Base-by-base conservation (phyloP, 2,329 filamentous ascomycete genomes). In the Colletotrichum cuscutae region DNA sequence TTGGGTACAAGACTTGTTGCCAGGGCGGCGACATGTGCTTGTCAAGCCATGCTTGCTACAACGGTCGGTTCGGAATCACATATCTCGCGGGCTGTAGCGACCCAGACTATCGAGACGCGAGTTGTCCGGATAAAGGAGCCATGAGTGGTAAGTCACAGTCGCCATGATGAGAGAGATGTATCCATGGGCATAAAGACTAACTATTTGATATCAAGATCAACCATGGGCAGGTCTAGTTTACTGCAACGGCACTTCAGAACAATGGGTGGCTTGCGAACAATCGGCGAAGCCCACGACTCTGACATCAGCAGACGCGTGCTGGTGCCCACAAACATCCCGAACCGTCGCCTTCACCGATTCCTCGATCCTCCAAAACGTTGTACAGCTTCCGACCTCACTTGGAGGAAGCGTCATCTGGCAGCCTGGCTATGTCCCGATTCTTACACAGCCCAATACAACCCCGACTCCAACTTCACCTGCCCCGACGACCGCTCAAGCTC, bases 81-180 rank as follows among this genome's bases (percentile, higher is more conserved):
- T 84, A 84, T 49, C 76, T 82, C 19, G 78, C 81, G 4, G 83
- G 81, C 13, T 84, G 82, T 74, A 83, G 79, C 28, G 81, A 84
- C 53, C 71, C 73, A 2, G 65, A 74, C 2, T 83, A 83, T 69
- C 56, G 74, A 15, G 76, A 80, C 59, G 37, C 54, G 4, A 80
- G 73, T 63, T 84, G 82, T 70, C 82, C 82, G 0, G 57, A 80
- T 70, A 84, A 84, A 73, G 74, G 75, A 19, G 24, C 71, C 5
- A 65, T 72, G 32, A 53, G 52, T 12, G 52, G 75, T 77, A 46
- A 57, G 70, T 62, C 28, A 12, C 0, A 9, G 7, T 26, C 37
- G 54, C n/a, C 19, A 13, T 15, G n/a, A 15, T 37, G 28, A 5
- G 35, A 46, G 24, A n/a, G 9, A 12, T 3, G 4, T 13, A 26